A percentile compares a stretch with the other conserved stretches of the same genome.
phyloP scores from a whole-genome alignment of 2,329 filamentous ascomycete species.

The Colletotrichum lindemuthianum region DNA sequence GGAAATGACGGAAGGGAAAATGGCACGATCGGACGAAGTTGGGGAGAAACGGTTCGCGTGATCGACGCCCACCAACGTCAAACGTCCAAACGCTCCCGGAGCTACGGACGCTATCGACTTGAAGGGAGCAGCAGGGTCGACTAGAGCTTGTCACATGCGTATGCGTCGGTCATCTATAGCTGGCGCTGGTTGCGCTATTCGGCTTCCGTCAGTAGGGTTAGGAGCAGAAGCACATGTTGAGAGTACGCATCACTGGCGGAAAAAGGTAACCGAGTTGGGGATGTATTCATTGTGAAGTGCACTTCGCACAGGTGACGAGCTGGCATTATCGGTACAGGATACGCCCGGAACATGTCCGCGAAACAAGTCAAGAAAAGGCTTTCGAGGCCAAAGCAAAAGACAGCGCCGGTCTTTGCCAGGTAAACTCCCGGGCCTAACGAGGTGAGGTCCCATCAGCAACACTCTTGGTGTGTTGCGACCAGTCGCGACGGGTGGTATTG shows the following conservation, averaged over 20 bases:
- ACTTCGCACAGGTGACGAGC: constrained; percentile 12
- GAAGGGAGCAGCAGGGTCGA: constrained; percentile 2
- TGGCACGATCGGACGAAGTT: constrained; percentile 26
- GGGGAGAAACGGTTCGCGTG: constrained; percentile 6
- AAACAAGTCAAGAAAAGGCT: neutral
- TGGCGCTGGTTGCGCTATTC: constrained; percentile 6
- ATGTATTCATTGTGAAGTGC: neutral
- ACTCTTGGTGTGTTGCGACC: constrained; percentile 17
- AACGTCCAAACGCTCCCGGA: constrained; percentile 17
- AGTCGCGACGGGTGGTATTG: constrained; percentile 7
- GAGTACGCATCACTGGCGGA: too few relatives aligned
- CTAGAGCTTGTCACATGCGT: constrained; percentile 26
- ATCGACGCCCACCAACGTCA: neutral
- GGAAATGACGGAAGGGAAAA: constrained; percentile 31
- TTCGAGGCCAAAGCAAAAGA: neutral
- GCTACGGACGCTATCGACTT: constrained; percentile 25
- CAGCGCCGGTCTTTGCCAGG: neutral
- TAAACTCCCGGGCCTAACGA: neutral
- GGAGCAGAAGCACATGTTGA: too few relatives aligned
- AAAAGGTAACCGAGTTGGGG: too few relatives aligned
- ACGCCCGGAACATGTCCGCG: neutral
- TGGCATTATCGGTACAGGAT: constrained; percentile 8
- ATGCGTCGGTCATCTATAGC: neutral
- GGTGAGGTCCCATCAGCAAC: constrained; percentile 2
- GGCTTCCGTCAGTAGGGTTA: neutral